Base-by-base conservation (phyloP, 2,329 filamentous ascomycete species). In the Pseudogymnoascus destructans region DNA sequence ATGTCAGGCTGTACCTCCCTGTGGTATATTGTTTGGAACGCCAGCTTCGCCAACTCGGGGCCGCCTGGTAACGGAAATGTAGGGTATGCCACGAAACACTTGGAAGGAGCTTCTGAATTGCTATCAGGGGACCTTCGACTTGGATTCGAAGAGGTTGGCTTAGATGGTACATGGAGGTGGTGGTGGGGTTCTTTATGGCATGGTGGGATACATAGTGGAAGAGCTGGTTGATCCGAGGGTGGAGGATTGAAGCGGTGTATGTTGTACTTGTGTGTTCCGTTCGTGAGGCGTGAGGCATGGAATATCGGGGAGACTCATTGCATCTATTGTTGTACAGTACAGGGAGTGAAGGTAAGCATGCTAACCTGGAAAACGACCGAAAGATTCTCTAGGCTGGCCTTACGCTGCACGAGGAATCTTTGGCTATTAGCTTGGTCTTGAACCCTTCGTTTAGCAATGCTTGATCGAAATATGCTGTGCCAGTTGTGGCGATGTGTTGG, bases 241-340 rank as follows among this genome's bases (percentile, higher is more conserved):
- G 57, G 60, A 27, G 60, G 52, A 55, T 61, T 25, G 57, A 61
- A 62, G 38, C 52, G 17, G 61, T 62, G 57, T 35, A 62, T 27
- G 23, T 62, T 62, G 4, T 17, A 62, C 3, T 27, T 60, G 30
- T 61, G 57, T 9, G 13, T 36, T n/a, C n/a, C n/a, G n/a, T n/a
- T n/a, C n/a, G 3, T 57, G 35, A 32, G 61, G 61, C 5, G 57
- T 62, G 33, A 62, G 57, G 54, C 57, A 62, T 61, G 40, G 59
- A 55, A 62, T 61, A 10, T 62, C 35, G 21, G 57, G 58, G 36
- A 40, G 36, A 13, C 3, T 13, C 36, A 40, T 35, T n/a, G n/a
- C n/a, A n/a, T n/a, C n/a, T n/a, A n/a, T n/a, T n/a, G n/a, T n/a
- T n/a, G n/a, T n/a, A n/a, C n/a, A n/a, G n/a, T n/a, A n/a, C n/a